These are phyloP conservation scores for Wallacemonas collosoma DNA, from an alignment of 208 protist genomes.

Conservation along the genomic window DNA sequence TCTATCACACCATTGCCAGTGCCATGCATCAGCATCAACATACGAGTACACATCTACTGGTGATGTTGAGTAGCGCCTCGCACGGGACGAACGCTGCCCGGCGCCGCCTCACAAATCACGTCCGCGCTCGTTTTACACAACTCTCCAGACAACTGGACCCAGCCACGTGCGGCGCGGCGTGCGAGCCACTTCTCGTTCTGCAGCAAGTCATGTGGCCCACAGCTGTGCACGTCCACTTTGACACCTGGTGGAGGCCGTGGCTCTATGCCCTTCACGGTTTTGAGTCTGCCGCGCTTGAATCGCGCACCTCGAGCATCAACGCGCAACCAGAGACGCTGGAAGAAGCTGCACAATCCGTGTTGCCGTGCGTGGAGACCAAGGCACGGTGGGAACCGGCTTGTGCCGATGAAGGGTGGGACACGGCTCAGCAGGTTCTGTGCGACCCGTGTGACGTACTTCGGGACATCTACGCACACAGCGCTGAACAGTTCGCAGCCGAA, in stretches of 20 bases:
- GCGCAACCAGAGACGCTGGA: background rate
- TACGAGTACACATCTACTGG: background rate
- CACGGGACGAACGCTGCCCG: background rate
- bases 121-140: background rate
- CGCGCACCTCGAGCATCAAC: background rate
- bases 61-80: background rate
- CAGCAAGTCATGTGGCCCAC: background rate
- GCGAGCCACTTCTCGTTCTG: background rate
- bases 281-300: too few species aligned
- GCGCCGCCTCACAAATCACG: background rate
- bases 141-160: background rate
- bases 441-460: constrained; percentile 1
- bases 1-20: background rate
- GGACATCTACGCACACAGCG: background rate
- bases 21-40: background rate
- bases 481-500: background rate
- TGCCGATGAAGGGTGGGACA: background rate
- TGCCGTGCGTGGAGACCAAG: background rate
- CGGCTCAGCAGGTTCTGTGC: background rate
- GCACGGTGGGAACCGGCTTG: background rate
- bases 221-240: background rate
- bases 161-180: background rate
- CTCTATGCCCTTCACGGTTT: background rate
- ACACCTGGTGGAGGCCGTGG: constrained; percentile 8
- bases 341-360: background rate